These are phyloP conservation scores for Oidiodendron maius DNA, from an alignment of 495 filamentous ascomycete species.

Conservation along the genomic window DNA sequence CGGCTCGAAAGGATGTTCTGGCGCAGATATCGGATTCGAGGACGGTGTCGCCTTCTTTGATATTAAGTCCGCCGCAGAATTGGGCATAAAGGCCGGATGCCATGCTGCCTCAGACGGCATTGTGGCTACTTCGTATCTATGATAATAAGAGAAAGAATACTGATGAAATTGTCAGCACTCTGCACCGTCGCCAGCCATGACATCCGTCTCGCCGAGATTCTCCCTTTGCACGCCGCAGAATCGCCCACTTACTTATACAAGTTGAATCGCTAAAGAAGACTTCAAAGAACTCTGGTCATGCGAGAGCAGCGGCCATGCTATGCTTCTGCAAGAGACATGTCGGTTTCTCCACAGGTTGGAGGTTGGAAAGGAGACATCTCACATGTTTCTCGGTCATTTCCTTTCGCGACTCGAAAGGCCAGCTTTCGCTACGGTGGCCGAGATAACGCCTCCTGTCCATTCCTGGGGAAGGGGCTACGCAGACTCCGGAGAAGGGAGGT, in stretches of 20 bases:
- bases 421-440: too few species aligned
- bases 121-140: too few species aligned
- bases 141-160: too few species aligned
- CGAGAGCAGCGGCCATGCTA: slow-evolving; percentile 7
- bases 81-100: slow-evolving; percentile 51
- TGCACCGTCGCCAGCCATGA: background rate
- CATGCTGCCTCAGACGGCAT: slow-evolving; percentile 32
- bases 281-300: slow-evolving; percentile 13
- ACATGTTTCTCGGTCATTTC: too few species aligned
- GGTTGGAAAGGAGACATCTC: too few species aligned
- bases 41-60: background rate
- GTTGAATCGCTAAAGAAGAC: slow-evolving; percentile 15
- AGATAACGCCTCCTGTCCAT: too few species aligned
- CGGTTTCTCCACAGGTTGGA: too few species aligned
- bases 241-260: slow-evolving; percentile 20
- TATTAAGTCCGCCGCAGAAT: slow-evolving; percentile 27
- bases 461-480: too few species aligned
- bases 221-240: background rate
- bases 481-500: too few species aligned
- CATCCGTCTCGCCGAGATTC: background rate
- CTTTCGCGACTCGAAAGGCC: too few species aligned
- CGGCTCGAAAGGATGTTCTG: background rate
- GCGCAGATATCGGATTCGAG: background rate
- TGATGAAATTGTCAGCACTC: slow-evolving; percentile 9
- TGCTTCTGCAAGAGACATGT: background rate